Conservation (phyloP, 139 green algal genomes). For the Micractinium sp. region DNA sequence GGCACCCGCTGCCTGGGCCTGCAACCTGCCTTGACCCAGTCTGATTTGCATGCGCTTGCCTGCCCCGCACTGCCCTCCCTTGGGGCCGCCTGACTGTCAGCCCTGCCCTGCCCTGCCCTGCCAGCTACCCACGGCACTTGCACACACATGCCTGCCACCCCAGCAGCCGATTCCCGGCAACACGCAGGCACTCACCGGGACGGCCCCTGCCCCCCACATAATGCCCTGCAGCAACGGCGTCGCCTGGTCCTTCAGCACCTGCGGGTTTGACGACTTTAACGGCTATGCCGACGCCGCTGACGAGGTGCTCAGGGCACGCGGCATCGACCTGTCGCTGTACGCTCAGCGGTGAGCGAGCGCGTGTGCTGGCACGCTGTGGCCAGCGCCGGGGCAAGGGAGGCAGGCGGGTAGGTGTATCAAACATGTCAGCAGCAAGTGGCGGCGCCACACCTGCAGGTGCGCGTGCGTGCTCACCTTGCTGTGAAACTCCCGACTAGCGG, state of each 20-base stretch:
- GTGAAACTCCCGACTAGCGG: too few species aligned
- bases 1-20: not conserved
- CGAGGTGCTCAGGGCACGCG: not conserved
- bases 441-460: too few species aligned
- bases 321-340: conserved; percentile 7
- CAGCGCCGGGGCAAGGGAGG: not conserved
- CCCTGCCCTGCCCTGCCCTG: not conserved
- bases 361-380: not conserved
- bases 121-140: too few species aligned
- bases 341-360: not conserved
- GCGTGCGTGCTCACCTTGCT: too few species aligned
- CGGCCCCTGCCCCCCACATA: not conserved
- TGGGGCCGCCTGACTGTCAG: too few species aligned
- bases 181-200: too few species aligned
- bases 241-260: conserved; percentile 10
- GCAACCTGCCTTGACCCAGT: not conserved
- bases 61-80: not conserved
- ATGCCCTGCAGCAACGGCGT: not conserved
- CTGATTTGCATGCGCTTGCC: too few species aligned
- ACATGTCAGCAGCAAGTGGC: too few species aligned
- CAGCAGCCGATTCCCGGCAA: too few species aligned
- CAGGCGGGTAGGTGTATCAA: too few species aligned
- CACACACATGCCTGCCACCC: not conserved
- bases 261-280: conserved; percentile 17
- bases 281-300: conserved; percentile 4